Conservation (phyloP, 306 rosid species). For the Senna siamea region DNA sequence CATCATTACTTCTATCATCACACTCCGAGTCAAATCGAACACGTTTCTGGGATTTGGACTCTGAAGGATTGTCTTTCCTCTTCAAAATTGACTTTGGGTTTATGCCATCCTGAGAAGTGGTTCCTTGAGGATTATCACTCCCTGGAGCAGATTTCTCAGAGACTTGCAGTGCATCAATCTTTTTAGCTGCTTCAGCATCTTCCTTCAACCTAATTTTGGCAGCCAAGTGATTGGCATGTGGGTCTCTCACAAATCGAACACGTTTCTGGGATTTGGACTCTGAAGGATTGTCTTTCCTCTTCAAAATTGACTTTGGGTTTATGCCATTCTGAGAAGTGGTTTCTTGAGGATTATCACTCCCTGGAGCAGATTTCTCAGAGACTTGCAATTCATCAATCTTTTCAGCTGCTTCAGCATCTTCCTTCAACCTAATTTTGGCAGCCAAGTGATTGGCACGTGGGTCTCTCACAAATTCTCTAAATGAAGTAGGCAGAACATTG, state of each 20-base stretch:
- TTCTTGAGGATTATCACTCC: slow-evolving; percentile 26
- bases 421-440: slow-evolving; percentile 68
- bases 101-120: slow-evolving; percentile 30
- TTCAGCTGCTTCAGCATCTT: slow-evolving; percentile 69
- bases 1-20: slow-evolving; percentile 42
- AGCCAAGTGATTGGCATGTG: slow-evolving; percentile 88
- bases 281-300: slow-evolving; percentile 61
- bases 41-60: slow-evolving; percentile 63
- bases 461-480: slow-evolving; percentile 58
- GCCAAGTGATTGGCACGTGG: slow-evolving; percentile 91
- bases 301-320: slow-evolving; percentile 83
- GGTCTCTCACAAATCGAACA: slow-evolving; percentile 85
- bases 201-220: slow-evolving; percentile 71
- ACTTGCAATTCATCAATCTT: slow-evolving; percentile 58
- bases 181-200: slow-evolving; percentile 67
- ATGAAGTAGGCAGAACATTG: slow-evolving; percentile 55
- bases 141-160: slow-evolving; percentile 49
- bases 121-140: slow-evolving; percentile 25
- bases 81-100: slow-evolving; percentile 86
- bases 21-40: slow-evolving; percentile 79
- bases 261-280: slow-evolving; percentile 68
- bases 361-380: slow-evolving; percentile 48
- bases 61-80: slow-evolving; percentile 62
- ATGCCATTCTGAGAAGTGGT: slow-evolving; percentile 29
- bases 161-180: slow-evolving; percentile 57